Evolutionary conservation across 2,329 filamentous ascomycete genomes (phyloP), one percentile per base, ranked within the genome.

Genomic region (Fusarium neocosmosporiellum): DNA sequence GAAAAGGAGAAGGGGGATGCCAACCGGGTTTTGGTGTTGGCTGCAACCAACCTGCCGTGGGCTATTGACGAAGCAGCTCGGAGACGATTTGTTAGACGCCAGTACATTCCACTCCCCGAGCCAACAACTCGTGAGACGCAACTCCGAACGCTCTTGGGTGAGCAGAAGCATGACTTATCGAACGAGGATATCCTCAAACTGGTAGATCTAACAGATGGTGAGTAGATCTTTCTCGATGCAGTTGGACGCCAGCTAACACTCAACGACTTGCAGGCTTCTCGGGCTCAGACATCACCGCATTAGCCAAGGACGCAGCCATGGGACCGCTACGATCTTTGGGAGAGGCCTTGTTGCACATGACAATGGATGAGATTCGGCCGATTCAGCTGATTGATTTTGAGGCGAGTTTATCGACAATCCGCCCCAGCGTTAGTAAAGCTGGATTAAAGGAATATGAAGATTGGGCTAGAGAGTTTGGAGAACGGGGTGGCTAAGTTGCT

Each of bases 251-350:
- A 53, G 33, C 62, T 75, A 27, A 76, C 33, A 41, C 27, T 24
- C 18, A 11, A 18, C 33, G 13, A 22, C 20, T 36, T n/a, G 14
- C 63, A 98, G 95, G 95, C n/a, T 99, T 98, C 83, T 98, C 95
- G 10, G 96, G 96, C 50, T 98, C 95, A 2, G 96, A 99, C 78
- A 98, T 99, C 73, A 98, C 96, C 24, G 95, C 96, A 2, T 86
- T 99, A 10, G 96, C 96, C 9, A 99, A 99, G 83, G 96, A 99
- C 80, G 96, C 96, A 10, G 96, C 96, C 4, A 99, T 99, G 96
- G 96, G 96, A 0, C 96, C 96, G 1, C 85, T 99, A 14, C 90
- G 96, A 34, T 96, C 94, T 61, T 86, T 98, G 3, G 96, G 96
- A 29, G 96, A 98, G 80, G 94, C 93, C 43, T 85, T 99, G 33